Base-by-base conservation (phyloP, 2,329 filamentous ascomycete species). In the Neopestalotiopsis sp. region DNA sequence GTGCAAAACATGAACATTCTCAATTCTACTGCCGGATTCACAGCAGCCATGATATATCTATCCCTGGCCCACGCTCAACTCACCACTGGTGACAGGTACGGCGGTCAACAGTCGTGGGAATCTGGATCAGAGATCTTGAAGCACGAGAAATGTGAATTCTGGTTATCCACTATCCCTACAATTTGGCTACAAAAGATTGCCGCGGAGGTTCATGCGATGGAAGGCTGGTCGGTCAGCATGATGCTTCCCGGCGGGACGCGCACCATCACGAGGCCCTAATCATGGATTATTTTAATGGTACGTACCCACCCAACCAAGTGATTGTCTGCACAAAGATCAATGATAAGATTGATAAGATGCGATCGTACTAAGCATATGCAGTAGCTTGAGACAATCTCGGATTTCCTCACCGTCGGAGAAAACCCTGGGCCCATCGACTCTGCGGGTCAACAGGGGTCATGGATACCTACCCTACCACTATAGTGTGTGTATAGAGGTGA, bases 181-280 rank as follows among this genome's bases (percentile, higher is more conserved):
- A 65, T 65, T 0, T 80, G 78, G 78, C 32, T 80, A 10, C 70
- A 68, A 1, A 73, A 71, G 64, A 72, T 80, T 49, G 75, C 73
- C 10, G 67, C 62, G 0, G 72, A 72, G 7, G 74, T 78, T 2
- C 72, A 78, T 30, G 64, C 56, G 32, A 32, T 60, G 0, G 72
- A 75, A 28, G 75, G 75, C 0, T 80, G 78, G 78, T 72, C 74
- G 0, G 72, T 80, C n/a, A 71, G 76, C 0, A 77, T 79, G 42
- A 79, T 78, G 74, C 67, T 78, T n/a, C 78, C 78, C 0, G 74
- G 74, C 0, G 77, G 76, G 0, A 28, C 20, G 45, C 45, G n/a
- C 45, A 52, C 45, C 45, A 3, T 24, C 20, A 12, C 45, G 45
- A 52, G 45, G 45, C 45, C 45, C 5, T 52, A 17, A 52, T 52